phyloP scores from a whole-genome alignment of 257 asterid species.

The Fraxinus cuspidata region DNA sequence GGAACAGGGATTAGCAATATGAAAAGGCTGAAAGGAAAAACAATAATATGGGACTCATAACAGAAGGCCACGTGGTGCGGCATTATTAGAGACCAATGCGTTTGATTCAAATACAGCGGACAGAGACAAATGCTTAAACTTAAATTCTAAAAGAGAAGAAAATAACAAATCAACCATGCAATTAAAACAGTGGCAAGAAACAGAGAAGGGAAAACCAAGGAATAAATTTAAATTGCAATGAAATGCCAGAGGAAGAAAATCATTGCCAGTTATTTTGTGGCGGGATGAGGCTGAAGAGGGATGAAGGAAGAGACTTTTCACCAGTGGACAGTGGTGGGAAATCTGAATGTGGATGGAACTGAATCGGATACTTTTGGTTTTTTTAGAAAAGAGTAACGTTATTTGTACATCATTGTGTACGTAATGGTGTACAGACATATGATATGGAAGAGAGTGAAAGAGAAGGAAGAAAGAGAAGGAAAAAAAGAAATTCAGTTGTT shows the following conservation, averaged over 20 bases:
- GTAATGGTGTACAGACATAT: too few relatives aligned
- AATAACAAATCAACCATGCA: not conserved
- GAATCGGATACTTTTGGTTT: not conserved
- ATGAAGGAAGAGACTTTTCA: not conserved
- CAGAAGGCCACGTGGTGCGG: not conserved
- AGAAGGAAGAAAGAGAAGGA: too few relatives aligned
- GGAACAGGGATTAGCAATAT: constrained; percentile 30
- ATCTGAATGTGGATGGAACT: not conserved
- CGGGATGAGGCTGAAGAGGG: not conserved
- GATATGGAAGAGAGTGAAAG: too few relatives aligned
- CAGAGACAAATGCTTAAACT: not conserved
- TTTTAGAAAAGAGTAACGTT: not conserved
- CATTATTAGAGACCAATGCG: not conserved
- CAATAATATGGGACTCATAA: not conserved
- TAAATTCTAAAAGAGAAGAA: not conserved
- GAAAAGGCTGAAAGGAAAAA: constrained; percentile 21
- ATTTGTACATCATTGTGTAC: too few relatives aligned
- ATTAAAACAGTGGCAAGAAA: not conserved
- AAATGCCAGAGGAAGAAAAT: not conserved
- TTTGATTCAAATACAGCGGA: not conserved
- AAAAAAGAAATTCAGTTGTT: too few relatives aligned
- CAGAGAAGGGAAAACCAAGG: not conserved
- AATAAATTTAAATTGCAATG: not conserved
- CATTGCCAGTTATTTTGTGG: not conserved
- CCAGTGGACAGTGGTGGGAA: not conserved